Base-by-base conservation (phyloP, 2,329 filamentous ascomycete species). In the Berkeleyomyces rouxiae region DNA sequence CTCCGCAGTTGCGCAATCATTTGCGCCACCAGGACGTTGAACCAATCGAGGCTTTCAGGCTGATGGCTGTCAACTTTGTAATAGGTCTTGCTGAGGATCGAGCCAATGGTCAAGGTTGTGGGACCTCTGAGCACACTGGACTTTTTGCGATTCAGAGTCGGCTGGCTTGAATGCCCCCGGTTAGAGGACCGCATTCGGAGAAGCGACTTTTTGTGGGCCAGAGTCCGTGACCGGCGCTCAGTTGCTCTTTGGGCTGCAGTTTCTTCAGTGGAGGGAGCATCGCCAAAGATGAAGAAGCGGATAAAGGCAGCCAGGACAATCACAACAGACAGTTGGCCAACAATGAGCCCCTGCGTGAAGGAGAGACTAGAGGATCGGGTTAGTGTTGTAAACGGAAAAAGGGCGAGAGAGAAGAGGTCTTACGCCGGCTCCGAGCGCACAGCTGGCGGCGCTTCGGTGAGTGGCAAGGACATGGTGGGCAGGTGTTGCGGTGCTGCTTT, bases 281-380 rank as follows among this genome's bases (percentile, higher is more conserved):
- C 93, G 68, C 93, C 93, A 71, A 99, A 97, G 71, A 99, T 97
- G 81, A 99, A 99, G 82, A 96, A 99, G 72, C 96, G 96, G 74
- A 99, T 97, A 75, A 99, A 97, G 68, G 87, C 89, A 67, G 90
- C 91, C 66, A 99, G 83, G 46, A 99, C 80, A 33, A 97, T 77
- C 11, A 96, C 88, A 55, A 99, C 88, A 1, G 90, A 95, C 60
- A 99, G 79, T 73, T 99, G 93, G 59, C 93, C 93, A 40, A 97
- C 79, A 58, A 99, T 83, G 68, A 99, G 86, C 37, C 93, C 93
- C 72, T 96, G 90, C 0, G 90, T 95, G 73, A 97, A 97, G 43
- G 90, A 93, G 68, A 93, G 78, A 47, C 89, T 92, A 47, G 10
- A 59, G 44, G 31, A 3, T 31, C 4, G 31, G 16, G 51, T 64